Conservation (phyloP, 169 alveolate genomes). For the Theileria parva region DNA sequence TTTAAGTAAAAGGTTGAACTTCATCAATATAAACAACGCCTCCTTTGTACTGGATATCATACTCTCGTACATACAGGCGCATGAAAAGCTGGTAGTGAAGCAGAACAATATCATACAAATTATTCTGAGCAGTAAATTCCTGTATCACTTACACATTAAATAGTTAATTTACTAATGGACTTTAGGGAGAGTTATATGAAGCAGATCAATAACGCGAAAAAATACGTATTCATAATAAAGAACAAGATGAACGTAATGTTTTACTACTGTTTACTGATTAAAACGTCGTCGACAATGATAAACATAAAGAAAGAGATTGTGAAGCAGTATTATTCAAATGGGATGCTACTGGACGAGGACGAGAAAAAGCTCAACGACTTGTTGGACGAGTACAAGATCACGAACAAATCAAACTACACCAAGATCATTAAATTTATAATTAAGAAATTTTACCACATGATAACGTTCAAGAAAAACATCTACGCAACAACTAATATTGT, state of each 20-base stretch:
- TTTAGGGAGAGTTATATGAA: constrained; percentile 29
- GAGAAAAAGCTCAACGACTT: constrained; percentile 23
- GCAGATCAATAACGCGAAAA: constrained; percentile 45
- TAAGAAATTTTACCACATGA: constrained; percentile 2
- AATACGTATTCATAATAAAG: constrained; percentile 32
- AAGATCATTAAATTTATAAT: constrained; percentile 33
- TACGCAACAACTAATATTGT: constrained; percentile 5
- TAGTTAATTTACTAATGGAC: not conserved
- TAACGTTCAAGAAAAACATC: not conserved
- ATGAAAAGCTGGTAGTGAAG: constrained; percentile 75
- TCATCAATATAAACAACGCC: constrained; percentile 25
- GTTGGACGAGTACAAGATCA: constrained; percentile 44
- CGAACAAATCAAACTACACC: constrained; percentile 35
- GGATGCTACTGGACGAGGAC: constrained; percentile 60
- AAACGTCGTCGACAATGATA: constrained; percentile 58
- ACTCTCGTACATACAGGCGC: constrained; percentile 83
- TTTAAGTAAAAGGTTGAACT: constrained; percentile 28
- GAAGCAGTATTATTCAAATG: constrained; percentile 53
- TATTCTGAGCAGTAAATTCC: constrained; percentile 70
- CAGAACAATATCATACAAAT: constrained; percentile 75
- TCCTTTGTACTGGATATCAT: constrained; percentile 69
- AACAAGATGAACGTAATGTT: constrained; percentile 16
- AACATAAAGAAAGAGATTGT: constrained; percentile 53
- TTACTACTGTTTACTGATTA: constrained; percentile 40
- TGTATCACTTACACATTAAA: constrained; percentile 8